These are phyloP conservation scores for Rubia balearica DNA, from an alignment of 305 asterid genomes.

Conservation along the genomic window DNA sequence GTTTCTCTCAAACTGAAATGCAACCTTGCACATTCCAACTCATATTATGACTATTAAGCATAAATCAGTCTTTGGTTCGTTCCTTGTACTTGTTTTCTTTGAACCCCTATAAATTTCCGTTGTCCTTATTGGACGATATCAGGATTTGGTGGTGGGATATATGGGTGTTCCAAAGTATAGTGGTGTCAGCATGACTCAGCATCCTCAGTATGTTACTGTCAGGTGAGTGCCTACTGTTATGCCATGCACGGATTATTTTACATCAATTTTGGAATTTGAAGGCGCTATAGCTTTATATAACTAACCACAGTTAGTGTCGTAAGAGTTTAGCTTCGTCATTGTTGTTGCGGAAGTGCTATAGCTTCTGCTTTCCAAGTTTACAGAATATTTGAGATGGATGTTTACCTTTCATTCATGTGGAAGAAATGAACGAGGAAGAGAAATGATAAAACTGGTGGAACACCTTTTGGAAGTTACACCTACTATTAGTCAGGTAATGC, in stretches of 20 bases:
- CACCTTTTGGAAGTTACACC: constrained; percentile 89
- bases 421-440: constrained; percentile 93
- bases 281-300: neutral
- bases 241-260: neutral
- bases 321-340: neutral
- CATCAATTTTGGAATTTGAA: neutral
- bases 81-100: neutral
- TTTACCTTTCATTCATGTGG: constrained; percentile 24
- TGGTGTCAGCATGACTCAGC: constrained; percentile 82
- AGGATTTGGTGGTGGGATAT: constrained; percentile 98
- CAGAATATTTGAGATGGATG: constrained; percentile 7
- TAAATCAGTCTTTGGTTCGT: neutral
- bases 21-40: neutral
- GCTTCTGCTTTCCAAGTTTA: constrained; percentile 8
- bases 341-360: neutral
- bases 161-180: constrained; percentile 93
- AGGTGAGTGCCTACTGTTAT: constrained; percentile 41
- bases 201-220: constrained; percentile 90
- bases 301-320: neutral
- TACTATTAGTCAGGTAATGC: constrained; percentile 58
- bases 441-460: constrained; percentile 82
- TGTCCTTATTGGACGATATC: constrained; percentile 24
- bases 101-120: constrained; percentile 1
- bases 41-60: neutral
- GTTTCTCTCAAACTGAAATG: neutral